These are phyloP conservation scores for Diaporthe vexans DNA, from an alignment of 2,329 filamentous ascomycete genomes.

Conservation along the genomic window DNA sequence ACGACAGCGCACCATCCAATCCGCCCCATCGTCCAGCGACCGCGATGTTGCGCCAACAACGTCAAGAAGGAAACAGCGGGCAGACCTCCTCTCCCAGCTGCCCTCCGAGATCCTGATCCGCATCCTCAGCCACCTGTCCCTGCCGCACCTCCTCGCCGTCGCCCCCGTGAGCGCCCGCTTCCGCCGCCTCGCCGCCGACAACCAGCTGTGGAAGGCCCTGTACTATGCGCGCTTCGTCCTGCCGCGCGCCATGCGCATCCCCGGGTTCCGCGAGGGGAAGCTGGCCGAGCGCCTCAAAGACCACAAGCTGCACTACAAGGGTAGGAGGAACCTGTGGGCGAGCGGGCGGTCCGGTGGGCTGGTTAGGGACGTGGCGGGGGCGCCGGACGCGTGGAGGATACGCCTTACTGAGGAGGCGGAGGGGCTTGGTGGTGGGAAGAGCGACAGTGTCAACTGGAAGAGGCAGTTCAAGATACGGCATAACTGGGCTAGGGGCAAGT, in stretches of 20 bases:
- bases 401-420: constrained; percentile 58
- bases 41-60: neutral
- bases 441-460: constrained; percentile 80
- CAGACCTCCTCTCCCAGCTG: constrained; percentile 78
- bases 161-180: constrained; percentile 82
- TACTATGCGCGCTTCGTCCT: constrained; percentile 92
- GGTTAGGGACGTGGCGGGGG: constrained; percentile 43
- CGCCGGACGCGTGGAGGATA: constrained; percentile 16
- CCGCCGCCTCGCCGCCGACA: constrained; percentile 79
- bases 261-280: constrained; percentile 68
- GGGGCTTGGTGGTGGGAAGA: constrained; percentile 47
- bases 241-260: constrained; percentile 82
- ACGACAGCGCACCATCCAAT: constrained; percentile 12
- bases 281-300: constrained; percentile 44
- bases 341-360: constrained; percentile 60
- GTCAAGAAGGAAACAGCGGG: neutral
- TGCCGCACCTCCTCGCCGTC: constrained; percentile 74
- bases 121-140: constrained; percentile 82
- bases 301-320: constrained; percentile 60
- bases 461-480: constrained; percentile 88
- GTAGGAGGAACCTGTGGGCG: constrained; percentile 60
- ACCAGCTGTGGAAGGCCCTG: constrained; percentile 89
- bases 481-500: constrained; percentile 90
- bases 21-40: neutral
- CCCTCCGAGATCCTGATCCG: constrained; percentile 92